These are phyloP conservation scores for Eucalyptus cloeziana DNA, from an alignment of 345 rosid genomes.

Conservation along the genomic window DNA sequence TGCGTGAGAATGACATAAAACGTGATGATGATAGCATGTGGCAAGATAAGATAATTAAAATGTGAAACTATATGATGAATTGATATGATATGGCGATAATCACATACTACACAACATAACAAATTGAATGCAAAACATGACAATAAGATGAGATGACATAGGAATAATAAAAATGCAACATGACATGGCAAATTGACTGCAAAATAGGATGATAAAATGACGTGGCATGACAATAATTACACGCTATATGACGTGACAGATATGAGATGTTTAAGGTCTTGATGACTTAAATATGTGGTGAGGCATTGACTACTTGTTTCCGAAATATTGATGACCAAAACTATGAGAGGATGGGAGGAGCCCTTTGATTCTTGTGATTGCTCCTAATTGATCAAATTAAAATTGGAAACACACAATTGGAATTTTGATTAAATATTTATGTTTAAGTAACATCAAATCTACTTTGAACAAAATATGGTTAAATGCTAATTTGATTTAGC, in stretches of 20 bases:
- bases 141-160: background rate
- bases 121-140: accelerated
- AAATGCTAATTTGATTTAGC: background rate
- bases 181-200: accelerated
- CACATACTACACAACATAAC: background rate
- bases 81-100: accelerated
- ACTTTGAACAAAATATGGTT: background rate
- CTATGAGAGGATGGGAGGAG: too few species aligned
- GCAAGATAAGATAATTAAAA: background rate
- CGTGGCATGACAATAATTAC: background rate
- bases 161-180: background rate
- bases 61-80: background rate
- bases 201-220: accelerated
- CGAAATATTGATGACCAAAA: too few species aligned
- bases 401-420: accelerated
- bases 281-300: accelerated
- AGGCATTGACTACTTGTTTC: background rate
- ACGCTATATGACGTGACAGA: accelerated
- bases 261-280: accelerated
- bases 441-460: background rate
- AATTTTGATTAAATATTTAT: too few species aligned
- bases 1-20: background rate
- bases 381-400: too few species aligned
- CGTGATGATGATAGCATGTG: background rate
- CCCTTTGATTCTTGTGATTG: accelerated